These are phyloP conservation scores for Karstenula rhodostoma DNA, from an alignment of 2,329 filamentous ascomycete species.

Conservation along the genomic window DNA sequence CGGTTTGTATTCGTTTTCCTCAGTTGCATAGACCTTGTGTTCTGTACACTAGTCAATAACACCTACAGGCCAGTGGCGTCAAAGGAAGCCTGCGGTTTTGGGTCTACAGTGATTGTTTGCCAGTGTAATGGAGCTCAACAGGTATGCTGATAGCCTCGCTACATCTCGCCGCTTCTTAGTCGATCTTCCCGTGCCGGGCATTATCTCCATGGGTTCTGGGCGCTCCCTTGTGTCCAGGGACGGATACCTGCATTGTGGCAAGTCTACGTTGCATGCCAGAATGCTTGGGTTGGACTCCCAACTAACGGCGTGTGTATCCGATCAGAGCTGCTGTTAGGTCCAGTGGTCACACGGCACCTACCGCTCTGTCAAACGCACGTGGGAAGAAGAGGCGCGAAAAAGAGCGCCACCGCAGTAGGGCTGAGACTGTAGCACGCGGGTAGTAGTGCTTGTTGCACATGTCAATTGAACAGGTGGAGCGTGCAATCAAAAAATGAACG, in stretches of 20 bases:
- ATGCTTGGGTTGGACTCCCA: not conserved
- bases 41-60: not conserved
- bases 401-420: not conserved
- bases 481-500: not conserved
- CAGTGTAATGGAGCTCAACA: not conserved
- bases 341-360: not conserved
- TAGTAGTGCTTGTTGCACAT: not conserved
- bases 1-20: not conserved
- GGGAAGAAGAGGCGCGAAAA: not conserved
- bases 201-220: not conserved
- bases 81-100: not conserved
- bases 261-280: not conserved
- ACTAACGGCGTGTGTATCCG: not conserved
- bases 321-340: not conserved
- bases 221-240: not conserved
- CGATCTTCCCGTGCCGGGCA: not conserved
- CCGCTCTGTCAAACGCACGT: constrained; percentile 5
- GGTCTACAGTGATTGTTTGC: not conserved
- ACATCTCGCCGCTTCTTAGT: not conserved
- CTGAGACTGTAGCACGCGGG: not conserved
- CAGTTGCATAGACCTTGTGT: not conserved
- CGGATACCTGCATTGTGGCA: not conserved
- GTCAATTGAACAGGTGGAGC: not conserved
- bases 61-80: not conserved
- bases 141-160: not conserved